These are phyloP conservation scores for Nicotiana otophora DNA, from an alignment of 257 asterid species.

Conservation along the genomic window DNA sequence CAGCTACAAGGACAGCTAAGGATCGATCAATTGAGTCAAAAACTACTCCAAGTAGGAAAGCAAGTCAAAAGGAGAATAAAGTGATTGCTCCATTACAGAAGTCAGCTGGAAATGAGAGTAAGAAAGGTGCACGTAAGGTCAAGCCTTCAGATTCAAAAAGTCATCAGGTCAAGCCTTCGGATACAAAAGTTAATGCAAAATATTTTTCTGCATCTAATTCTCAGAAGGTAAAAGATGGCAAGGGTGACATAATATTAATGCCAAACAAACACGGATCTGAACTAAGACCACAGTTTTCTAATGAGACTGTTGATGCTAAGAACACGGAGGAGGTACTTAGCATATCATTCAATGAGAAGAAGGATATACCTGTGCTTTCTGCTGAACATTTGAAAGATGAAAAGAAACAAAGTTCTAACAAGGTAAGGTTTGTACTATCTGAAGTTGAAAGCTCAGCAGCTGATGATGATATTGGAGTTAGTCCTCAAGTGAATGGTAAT, in stretches of 20 bases:
- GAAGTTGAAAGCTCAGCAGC: neutral
- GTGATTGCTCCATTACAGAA: constrained; percentile 5
- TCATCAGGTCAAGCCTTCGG: neutral
- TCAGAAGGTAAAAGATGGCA: constrained; percentile 7
- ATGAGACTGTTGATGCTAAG: constrained; percentile 19
- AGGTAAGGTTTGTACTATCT: neutral
- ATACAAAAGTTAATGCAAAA: constrained; percentile 18
- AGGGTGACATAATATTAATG: neutral
- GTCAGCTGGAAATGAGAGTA: constrained; percentile 27
- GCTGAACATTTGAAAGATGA: constrained; percentile 18
- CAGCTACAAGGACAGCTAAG: constrained; percentile 52
- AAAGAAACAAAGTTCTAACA: constrained; percentile 8
- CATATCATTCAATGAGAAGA: constrained; percentile 38
- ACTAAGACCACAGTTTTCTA: constrained; percentile 3
- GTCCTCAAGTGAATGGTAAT: constrained; percentile 7
- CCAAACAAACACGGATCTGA: neutral
- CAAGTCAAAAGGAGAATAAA: constrained; percentile 24
- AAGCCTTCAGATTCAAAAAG: constrained; percentile 26
- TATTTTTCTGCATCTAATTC: constrained; percentile 19
- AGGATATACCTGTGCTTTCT: constrained; percentile 18
- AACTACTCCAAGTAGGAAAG: constrained; percentile 29
- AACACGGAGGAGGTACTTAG: constrained; percentile 35
- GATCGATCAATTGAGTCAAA: constrained; percentile 33
- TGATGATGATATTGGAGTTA: constrained; percentile 9
- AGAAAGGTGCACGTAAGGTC: constrained; percentile 20